Conservation (phyloP, 495 filamentous ascomycete genomes). For the Penicillium ochrochloron region DNA sequence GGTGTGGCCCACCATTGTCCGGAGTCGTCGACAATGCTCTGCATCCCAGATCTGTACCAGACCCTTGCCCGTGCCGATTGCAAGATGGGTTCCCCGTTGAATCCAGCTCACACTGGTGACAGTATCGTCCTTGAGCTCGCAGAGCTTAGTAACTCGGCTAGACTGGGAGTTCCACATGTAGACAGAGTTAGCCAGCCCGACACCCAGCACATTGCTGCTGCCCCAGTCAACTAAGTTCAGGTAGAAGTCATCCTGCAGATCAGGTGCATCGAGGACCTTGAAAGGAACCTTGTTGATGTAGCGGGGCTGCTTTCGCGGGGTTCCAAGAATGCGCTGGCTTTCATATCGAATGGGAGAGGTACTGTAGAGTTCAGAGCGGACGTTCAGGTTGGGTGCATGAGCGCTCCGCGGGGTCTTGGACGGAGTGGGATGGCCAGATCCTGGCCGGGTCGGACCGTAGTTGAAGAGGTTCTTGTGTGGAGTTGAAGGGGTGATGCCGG, state of each 20-base stretch:
- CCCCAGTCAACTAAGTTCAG: conserved; percentile 98
- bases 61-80: conserved; percentile 92
- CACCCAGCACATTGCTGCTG: conserved; percentile 89
- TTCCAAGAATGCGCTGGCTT: conserved; percentile 89
- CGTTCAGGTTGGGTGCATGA: conserved; percentile 82
- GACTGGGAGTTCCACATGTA: conserved; percentile 97
- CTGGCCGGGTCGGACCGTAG: conserved; percentile 79
- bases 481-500: conserved; percentile 84
- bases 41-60: conserved; percentile 98
- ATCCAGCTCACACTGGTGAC: conserved; percentile 99
- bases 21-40: conserved; percentile 76
- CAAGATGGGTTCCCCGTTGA: conserved; percentile 88
- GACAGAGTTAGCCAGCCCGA: conserved; percentile 90
- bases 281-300: conserved; percentile 95
- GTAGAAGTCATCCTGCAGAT: conserved; percentile 96
- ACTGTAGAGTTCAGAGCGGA: conserved; percentile 89
- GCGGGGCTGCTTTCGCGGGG: conserved; percentile 82
- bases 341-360: conserved; percentile 87
- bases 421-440: conserved; percentile 78
- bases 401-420: conserved; percentile 87
- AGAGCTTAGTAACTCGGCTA: conserved; percentile 87
- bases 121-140: conserved; percentile 88
- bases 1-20: conserved; percentile 96
- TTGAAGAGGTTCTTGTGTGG: conserved; percentile 97
- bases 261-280: conserved; percentile 96